Percentiles rank a stretch among this genome's conserved stretches.
Evolutionary conservation across 805 yeast species (phyloP).

Genomic region (Candida ortonii): DNA sequence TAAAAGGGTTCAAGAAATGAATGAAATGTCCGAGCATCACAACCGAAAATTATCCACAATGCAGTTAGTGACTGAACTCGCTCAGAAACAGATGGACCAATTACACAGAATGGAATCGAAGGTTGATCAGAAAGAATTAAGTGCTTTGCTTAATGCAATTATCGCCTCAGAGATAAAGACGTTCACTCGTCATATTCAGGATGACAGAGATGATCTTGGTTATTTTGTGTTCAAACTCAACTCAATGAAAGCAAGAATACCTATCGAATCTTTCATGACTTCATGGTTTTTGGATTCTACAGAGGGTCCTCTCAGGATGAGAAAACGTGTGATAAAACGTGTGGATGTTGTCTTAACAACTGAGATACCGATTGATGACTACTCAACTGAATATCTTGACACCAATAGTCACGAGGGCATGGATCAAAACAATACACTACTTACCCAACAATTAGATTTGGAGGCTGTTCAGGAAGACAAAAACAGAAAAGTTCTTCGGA

Average conservation of each 20-base stretch:
- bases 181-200: slow-evolving; percentile 57
- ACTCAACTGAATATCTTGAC: slow-evolving; percentile 1
- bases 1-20: slow-evolving; percentile 8
- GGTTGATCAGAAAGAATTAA: slow-evolving; percentile 27
- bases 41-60: too few species aligned
- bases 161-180: slow-evolving; percentile 46
- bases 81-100: too few species aligned
- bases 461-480: slow-evolving; percentile 53
- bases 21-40: too few species aligned
- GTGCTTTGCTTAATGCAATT: slow-evolving; percentile 37
- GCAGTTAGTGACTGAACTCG: too few species aligned
- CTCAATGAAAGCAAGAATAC: slow-evolving; percentile 38
- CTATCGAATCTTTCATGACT: slow-evolving; percentile 18
- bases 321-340: slow-evolving; percentile 57
- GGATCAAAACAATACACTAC: slow-evolving; percentile 33
- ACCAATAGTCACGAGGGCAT: slow-evolving; percentile 4
- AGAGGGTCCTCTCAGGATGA: slow-evolving; percentile 67
- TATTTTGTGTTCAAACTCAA: slow-evolving; percentile 49
- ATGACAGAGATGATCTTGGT: slow-evolving; percentile 57
- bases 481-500: slow-evolving; percentile 69
- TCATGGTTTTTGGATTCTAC: slow-evolving; percentile 59
- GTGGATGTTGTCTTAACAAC: slow-evolving; percentile 3
- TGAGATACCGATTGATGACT: slow-evolving; percentile 33
- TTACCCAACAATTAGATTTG: slow-evolving; percentile 39
- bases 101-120: slow-evolving; percentile 2